A percentile compares a stretch with the other conserved stretches of the same genome.
Conservation (phyloP, 2,329 filamentous ascomycete species). For the Fusarium sp. region DNA sequence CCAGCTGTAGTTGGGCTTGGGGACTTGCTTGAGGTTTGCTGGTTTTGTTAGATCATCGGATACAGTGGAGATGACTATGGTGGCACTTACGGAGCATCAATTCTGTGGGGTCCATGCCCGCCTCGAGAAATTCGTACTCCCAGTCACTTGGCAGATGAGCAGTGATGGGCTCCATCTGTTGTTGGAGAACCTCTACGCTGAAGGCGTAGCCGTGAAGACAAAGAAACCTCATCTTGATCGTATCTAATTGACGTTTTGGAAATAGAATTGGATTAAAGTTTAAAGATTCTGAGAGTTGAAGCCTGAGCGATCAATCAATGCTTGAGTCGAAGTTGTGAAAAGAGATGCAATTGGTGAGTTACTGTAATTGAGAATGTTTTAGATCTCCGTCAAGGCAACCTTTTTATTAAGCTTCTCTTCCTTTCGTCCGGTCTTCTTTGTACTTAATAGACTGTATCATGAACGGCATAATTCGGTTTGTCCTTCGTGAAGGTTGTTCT, state of each 20-base stretch:
- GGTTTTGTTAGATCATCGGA: background rate
- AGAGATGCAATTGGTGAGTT: background rate
- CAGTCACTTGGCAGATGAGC: background rate
- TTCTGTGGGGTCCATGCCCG: background rate
- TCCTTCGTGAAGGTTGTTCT: fast-evolving
- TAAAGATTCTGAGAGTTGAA: background rate
- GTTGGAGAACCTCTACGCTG: background rate
- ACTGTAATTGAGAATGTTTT: background rate
- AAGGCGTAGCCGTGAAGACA: background rate
- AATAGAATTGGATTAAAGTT: fast-evolving
- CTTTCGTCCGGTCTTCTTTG: background rate
- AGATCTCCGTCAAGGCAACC: too few relatives aligned
- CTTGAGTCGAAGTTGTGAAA: too few relatives aligned
- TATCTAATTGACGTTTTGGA: fast-evolving
- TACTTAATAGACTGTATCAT: fast-evolving
- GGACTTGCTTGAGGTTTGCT: background rate
- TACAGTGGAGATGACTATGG: fast-evolving
- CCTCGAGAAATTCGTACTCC: background rate
- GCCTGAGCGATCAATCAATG: too few relatives aligned
- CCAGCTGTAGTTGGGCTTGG: background rate
- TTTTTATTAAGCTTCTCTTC: background rate
- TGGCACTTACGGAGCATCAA: background rate
- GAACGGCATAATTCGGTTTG: fast-evolving
- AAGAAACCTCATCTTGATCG: background rate
- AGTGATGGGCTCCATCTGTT: background rate